Percentiles rank a stretch among this genome's conserved stretches.
phyloP scores from a whole-genome alignment of 1,139 yeast genomes.

The Debaryomycetaceae sp. region DNA sequence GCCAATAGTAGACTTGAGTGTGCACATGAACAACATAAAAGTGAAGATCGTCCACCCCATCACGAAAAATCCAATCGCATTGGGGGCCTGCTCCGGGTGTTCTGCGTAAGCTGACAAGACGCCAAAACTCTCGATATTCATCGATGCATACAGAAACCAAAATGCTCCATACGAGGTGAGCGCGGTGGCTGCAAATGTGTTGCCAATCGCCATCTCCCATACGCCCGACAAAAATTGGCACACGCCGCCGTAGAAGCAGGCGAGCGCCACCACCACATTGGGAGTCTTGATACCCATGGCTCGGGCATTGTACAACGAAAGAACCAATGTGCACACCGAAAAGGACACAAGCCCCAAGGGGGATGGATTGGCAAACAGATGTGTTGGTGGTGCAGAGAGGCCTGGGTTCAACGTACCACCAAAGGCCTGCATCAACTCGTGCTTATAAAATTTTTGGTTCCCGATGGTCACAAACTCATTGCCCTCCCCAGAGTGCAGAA shows the following conservation, averaged over 20 bases:
- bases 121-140: conserved; percentile 53
- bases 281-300: conserved; percentile 37
- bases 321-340: conserved; percentile 45
- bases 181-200: conserved; percentile 62
- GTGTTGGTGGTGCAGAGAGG: conserved; percentile 27
- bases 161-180: conserved; percentile 72
- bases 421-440: conserved; percentile 39
- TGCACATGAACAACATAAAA: conserved; percentile 50
- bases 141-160: conserved; percentile 65
- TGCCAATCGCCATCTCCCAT: conserved; percentile 62
- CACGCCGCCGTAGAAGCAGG: conserved; percentile 54
- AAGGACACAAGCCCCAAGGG: conserved; percentile 58
- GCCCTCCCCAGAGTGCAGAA: conserved; percentile 16
- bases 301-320: conserved; percentile 37
- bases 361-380: conserved; percentile 51
- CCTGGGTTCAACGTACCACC: conserved; percentile 39
- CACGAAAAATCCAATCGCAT: conserved; percentile 57
- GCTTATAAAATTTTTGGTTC: conserved; percentile 26
- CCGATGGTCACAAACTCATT: conserved; percentile 28
- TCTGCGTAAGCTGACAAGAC: conserved; percentile 47
- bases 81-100: conserved; percentile 36
- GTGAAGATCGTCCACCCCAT: conserved; percentile 68
- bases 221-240: conserved; percentile 63
- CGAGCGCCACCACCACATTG: conserved; percentile 41
- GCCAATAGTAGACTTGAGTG: conserved; percentile 63